Conservation (phyloP, 2,329 filamentous ascomycete genomes). For the Fusarium clavum region DNA sequence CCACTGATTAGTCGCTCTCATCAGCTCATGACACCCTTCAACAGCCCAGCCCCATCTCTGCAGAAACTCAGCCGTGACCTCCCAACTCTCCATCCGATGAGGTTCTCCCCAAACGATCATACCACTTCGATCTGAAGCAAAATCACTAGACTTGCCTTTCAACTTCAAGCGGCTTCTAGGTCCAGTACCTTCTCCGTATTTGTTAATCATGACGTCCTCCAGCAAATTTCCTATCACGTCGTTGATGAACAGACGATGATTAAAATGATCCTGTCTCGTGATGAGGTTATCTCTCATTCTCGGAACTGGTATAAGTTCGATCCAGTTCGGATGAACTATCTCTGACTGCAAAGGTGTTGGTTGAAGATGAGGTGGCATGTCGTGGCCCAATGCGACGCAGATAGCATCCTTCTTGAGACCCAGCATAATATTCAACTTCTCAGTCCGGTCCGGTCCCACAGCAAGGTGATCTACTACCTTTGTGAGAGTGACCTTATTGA, state of each 20-base stretch:
- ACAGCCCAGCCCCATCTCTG: conserved; percentile 15
- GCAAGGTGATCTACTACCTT: background rate
- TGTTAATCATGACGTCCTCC: conserved; percentile 14
- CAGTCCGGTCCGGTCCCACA: background rate
- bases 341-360: conserved; percentile 3
- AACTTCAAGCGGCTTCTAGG: background rate
- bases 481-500: conserved; percentile 1
- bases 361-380: background rate
- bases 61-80: conserved; percentile 9
- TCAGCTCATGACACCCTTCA: conserved; percentile 9
- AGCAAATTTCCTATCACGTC: conserved; percentile 8
- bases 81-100: conserved; percentile 1
- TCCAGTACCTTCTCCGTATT: conserved; percentile 11
- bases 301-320: conserved; percentile 4
- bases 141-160: background rate
- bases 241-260: conserved; percentile 1
- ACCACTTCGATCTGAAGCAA: background rate
- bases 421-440: conserved; percentile 12
- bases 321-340: background rate
- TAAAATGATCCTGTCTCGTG: background rate
- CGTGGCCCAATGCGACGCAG: background rate
- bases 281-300: conserved; percentile 16
- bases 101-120: conserved; percentile 15
- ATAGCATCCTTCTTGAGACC: conserved; percentile 11
- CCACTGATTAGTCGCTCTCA: conserved; percentile 13